Evolutionary conservation across 1,139 yeast genomes (phyloP).

Genomic region (Diutina rugosa): DNA sequence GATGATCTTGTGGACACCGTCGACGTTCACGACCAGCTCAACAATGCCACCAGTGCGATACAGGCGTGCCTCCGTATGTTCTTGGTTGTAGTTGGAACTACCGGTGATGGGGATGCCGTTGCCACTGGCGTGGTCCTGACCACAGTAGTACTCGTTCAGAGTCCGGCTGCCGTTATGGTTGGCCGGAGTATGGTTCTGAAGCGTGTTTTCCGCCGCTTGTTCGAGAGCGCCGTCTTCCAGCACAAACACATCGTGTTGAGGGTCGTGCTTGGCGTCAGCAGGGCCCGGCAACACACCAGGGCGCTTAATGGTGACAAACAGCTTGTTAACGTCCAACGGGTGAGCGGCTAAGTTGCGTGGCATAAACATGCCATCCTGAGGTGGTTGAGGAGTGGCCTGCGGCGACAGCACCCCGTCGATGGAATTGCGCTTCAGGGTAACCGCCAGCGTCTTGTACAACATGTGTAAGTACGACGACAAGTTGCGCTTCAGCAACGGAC

Average conservation of each 20-base stretch:
- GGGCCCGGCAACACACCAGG: slow-evolving; percentile 14
- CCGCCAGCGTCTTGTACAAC: slow-evolving; percentile 28
- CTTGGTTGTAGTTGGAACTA: slow-evolving; percentile 8
- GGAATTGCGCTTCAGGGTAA: slow-evolving; percentile 24
- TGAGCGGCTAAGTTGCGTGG: slow-evolving; percentile 72
- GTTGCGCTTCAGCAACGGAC: slow-evolving; percentile 68
- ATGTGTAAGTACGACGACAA: slow-evolving; percentile 57
- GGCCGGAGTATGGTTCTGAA: neutral
- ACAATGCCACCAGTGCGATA: slow-evolving; percentile 60
- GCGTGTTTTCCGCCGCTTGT: neutral
- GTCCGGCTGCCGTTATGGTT: neutral
- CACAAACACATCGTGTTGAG: neutral
- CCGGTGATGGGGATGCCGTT: neutral
- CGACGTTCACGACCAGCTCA: slow-evolving; percentile 73
- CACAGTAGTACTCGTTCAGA: neutral
- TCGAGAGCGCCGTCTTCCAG: neutral
- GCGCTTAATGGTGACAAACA: slow-evolving; percentile 58
- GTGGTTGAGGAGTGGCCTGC: slow-evolving; percentile 2
- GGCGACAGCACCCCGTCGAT: slow-evolving; percentile 11
- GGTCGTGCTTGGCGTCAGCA: neutral
- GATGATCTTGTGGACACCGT: slow-evolving; percentile 79
- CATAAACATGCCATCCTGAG: slow-evolving; percentile 1
- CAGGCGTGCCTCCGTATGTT: slow-evolving; percentile 22
- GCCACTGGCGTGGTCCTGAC: neutral
- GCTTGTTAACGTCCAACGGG: slow-evolving; percentile 62